Evolutionary conservation across 805 yeast genomes (phyloP).

Genomic region (Kodamaea lidongshanica): DNA sequence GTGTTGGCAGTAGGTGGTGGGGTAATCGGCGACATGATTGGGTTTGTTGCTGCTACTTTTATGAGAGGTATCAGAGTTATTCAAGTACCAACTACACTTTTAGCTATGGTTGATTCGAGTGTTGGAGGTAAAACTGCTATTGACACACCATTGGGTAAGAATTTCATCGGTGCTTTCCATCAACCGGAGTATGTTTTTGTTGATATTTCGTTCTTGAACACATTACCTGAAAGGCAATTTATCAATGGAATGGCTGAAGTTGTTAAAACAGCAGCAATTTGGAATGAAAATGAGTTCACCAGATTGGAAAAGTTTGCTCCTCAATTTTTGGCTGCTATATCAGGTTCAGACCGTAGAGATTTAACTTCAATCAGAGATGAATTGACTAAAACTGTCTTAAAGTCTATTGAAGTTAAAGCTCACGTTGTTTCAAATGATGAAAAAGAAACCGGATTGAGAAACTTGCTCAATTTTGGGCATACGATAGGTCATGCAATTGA

Average conservation of each 20-base stretch:
- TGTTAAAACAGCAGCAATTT: conserved; percentile 94
- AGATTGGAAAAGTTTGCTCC: conserved; percentile 76
- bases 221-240: conserved; percentile 89
- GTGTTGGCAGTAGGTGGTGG: conserved; percentile 97
- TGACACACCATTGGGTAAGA: conserved; percentile 93
- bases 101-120: conserved; percentile 97
- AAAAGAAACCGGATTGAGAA: conserved; percentile 90
- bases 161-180: conserved; percentile 95
- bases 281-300: conserved; percentile 86
- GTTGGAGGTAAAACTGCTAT: conserved; percentile 98
- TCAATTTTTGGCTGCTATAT: conserved; percentile 61
- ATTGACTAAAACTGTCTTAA: conserved; percentile 70
- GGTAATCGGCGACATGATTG: conserved; percentile 98
- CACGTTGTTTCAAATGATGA: conserved; percentile 91
- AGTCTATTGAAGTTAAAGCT: conserved; percentile 86
- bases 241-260: conserved; percentile 99
- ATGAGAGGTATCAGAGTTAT: conserved; percentile 96
- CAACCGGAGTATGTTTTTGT: conserved; percentile 87
- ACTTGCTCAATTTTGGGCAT: conserved; percentile 91
- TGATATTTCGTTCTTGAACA: conserved; percentile 79
- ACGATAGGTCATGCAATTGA: conserved; percentile 97
- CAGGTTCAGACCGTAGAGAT: conserved; percentile 25
- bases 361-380: conserved; percentile 66
- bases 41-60: conserved; percentile 97
- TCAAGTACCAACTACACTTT: conserved; percentile 87